Percentiles rank a stretch among this genome's conserved stretches.
Evolutionary conservation across 2,329 filamentous ascomycete genomes (phyloP).

Genomic region (Rutstroemia sp.): DNA sequence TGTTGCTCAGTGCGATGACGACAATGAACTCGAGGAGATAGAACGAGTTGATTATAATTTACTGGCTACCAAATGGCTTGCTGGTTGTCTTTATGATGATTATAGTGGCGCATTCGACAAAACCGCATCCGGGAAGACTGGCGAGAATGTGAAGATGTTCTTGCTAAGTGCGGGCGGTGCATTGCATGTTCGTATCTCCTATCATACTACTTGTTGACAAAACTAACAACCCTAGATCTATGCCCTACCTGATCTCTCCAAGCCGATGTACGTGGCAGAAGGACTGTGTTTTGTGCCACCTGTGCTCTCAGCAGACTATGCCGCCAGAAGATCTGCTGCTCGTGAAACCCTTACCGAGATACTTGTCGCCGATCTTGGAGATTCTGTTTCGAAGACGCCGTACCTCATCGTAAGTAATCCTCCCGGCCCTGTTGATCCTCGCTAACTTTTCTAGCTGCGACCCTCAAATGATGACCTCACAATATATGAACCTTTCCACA

Average conservation of each 20-base stretch:
- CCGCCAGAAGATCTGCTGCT: conserved; percentile 59
- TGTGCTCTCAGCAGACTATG: conserved; percentile 63
- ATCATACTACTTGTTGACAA: neutral
- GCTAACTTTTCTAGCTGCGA: conserved; percentile 49
- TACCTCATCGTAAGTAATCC: conserved; percentile 65
- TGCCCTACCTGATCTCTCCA: conserved; percentile 63
- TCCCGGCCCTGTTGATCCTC: conserved; percentile 4
- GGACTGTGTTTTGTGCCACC: conserved; percentile 73
- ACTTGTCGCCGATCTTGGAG: conserved; percentile 77
- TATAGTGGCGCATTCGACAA: conserved; percentile 46
- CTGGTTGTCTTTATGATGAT: conserved; percentile 78
- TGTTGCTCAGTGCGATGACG: conserved; percentile 70
- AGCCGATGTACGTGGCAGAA: conserved; percentile 66
- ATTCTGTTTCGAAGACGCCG: conserved; percentile 59
- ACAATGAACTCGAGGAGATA: conserved; percentile 79
- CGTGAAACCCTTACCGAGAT: conserved; percentile 74
- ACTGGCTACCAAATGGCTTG: conserved; percentile 63
- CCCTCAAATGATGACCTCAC: conserved; percentile 75
- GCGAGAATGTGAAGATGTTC: conserved; percentile 61
- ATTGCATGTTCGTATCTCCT: conserved; percentile 54
- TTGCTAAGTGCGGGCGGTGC: conserved; percentile 68
- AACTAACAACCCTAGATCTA: conserved; percentile 52
- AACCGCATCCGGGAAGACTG: conserved; percentile 31
- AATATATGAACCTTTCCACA: conserved; percentile 74
- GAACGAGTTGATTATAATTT: conserved; percentile 53